Base-by-base conservation (phyloP, 371 early-diverging fungal species). In the Mortierella sp. region DNA sequence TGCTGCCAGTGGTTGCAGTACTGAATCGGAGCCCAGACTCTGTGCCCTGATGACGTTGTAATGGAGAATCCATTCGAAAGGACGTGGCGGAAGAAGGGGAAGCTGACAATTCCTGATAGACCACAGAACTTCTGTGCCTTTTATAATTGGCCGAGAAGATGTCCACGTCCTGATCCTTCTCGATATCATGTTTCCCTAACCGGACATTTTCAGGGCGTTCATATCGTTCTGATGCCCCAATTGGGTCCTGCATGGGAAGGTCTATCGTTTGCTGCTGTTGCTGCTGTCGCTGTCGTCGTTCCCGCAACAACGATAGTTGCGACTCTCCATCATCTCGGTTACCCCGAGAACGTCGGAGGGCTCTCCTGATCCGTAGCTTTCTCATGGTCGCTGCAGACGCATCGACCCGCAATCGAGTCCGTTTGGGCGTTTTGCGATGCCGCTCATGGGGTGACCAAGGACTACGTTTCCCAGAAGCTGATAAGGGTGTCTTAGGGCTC, bases 361-460 rank as follows among this genome's bases (percentile, higher is more conserved):
- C 45, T 17, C 52, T 60, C 34, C 34, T n/a, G n/a, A 59, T 46
- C 5, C 74, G 48, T 22, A 54, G 40, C 3, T 51, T 51, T 49
- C 41, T 67, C 43, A 58, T 52, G 13, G 63, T 62, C 24, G 63
- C 58, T 44, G 74, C 67, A 9, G 63, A 55, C 5, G 67, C 63
- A 44, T 67, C 63, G 10, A 73, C 74, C 0, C 74, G 58, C 1
- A 73, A 40, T 27, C 60, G 58, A 9, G 53, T 57, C 21, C 60
- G 54, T 19, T 31, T 62, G 13, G 62, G 50, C 21, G 60, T 59
- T 29, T 54, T 59, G 1, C 46, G 54, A 19, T 57, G 67, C 22
- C 74, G 62, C 13, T 67, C 67, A 50, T 45, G 59, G 0, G 74
- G 67, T 3, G 63, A 67, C 0, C 56, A 49, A 0, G 74, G 67